Evolutionary conservation across 1,284 basidiomycete species (phyloP).

Genomic region (Moesziomyces globuligerus): DNA sequence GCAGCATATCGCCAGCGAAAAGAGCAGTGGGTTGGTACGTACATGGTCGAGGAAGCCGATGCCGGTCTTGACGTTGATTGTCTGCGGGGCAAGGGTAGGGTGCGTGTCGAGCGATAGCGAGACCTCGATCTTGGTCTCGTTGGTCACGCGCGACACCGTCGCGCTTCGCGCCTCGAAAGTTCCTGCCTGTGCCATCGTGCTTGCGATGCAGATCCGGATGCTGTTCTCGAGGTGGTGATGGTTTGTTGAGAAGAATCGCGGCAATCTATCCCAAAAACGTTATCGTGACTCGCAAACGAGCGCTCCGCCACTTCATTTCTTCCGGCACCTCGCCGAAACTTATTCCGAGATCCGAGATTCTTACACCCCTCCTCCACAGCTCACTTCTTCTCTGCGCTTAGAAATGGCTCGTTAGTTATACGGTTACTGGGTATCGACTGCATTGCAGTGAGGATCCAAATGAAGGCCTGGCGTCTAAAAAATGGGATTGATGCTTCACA

Average conservation of each 20-base stretch:
- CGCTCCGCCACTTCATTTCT: constrained; percentile 14
- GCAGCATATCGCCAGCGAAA: not conserved
- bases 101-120: constrained; percentile 83
- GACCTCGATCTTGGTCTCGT: constrained; percentile 90
- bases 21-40: constrained; percentile 58
- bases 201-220: not conserved
- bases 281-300: constrained; percentile 21
- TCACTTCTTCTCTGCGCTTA: not conserved
- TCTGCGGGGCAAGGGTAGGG: constrained; percentile 76
- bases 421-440: constrained; percentile 14
- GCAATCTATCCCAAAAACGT: not conserved
- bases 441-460: not conserved
- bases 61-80: constrained; percentile 88
- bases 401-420: not conserved
- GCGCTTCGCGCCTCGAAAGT: constrained; percentile 71
- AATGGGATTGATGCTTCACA: constrained; percentile 16
- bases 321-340: constrained; percentile 12
- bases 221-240: not conserved
- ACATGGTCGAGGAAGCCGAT: constrained; percentile 99
- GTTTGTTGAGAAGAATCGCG: no score
- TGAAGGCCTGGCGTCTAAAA: not conserved
- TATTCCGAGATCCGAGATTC: constrained; percentile 13
- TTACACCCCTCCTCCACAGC: not conserved
- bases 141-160: constrained; percentile 83
- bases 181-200: constrained; percentile 26